Evolutionary conservation across 2,329 filamentous ascomycete species (phyloP).

Genomic region (Fusarium nisikadoi): DNA sequence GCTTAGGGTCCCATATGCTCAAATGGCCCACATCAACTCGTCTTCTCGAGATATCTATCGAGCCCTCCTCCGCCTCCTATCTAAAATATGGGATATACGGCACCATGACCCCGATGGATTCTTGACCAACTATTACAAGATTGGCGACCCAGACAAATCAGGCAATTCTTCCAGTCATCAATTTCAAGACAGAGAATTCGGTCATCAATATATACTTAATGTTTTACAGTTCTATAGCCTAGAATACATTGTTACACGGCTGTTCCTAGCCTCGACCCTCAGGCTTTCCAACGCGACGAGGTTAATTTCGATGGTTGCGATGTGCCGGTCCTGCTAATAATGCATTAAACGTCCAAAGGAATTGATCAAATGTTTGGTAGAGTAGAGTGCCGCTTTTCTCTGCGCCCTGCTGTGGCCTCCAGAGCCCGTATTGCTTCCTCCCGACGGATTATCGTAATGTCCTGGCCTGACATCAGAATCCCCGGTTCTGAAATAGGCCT

Average conservation of each 20-base stretch:
- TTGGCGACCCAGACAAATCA: neutral
- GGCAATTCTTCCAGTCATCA: neutral
- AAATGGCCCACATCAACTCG: neutral
- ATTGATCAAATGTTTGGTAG: slow-evolving; percentile 41
- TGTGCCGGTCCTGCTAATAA: slow-evolving; percentile 30
- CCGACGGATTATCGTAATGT: slow-evolving; percentile 1
- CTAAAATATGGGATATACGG: neutral
- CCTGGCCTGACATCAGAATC: slow-evolving; percentile 4
- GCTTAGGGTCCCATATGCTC: neutral
- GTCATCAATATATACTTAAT: slow-evolving; percentile 6
- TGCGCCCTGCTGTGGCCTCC: slow-evolving; percentile 29
- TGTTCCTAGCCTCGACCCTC: slow-evolving; percentile 21
- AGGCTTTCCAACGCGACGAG: slow-evolving; percentile 34
- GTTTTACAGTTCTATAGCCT: slow-evolving; percentile 44
- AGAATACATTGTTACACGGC: slow-evolving; percentile 43
- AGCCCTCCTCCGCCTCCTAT: neutral
- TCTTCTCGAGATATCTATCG: neutral
- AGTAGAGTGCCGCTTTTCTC: slow-evolving; percentile 45
- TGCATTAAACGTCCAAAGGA: slow-evolving; percentile 41
- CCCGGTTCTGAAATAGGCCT: slow-evolving; percentile 8
- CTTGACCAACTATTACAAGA: neutral
- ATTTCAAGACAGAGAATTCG: neutral
- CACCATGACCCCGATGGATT: neutral
- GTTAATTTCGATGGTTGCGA: slow-evolving; percentile 6
- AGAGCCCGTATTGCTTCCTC: slow-evolving; percentile 12